Percentiles rank a stretch among this genome's conserved stretches.
These are phyloP conservation scores for Otatea glauca DNA, from an alignment of 176 grass and related monocot species.

Conservation along the genomic window DNA sequence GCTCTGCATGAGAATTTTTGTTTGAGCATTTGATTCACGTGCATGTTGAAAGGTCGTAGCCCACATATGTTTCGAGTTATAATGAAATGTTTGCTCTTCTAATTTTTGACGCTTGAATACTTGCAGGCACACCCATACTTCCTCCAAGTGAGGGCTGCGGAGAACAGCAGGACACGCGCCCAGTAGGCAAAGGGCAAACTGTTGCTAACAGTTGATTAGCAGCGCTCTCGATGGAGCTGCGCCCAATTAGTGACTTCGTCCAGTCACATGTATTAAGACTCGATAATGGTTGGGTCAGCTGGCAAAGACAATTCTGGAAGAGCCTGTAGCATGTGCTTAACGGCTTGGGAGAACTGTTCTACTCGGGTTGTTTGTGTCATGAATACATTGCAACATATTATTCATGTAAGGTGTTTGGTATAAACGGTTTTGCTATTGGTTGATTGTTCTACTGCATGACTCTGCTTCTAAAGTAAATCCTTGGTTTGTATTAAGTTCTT, in stretches of 20 bases:
- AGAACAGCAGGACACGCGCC: conserved; percentile 74
- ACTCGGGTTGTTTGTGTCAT: conserved; percentile 12
- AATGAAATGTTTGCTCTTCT: conserved; percentile 3
- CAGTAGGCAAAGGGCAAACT: conserved; percentile 32
- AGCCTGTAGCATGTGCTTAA: conserved; percentile 24
- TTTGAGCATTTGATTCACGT: neutral
- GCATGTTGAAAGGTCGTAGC: neutral
- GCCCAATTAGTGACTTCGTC: conserved; percentile 4
- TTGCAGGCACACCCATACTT: conserved; percentile 91
- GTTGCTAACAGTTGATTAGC: neutral
- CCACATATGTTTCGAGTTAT: neutral
- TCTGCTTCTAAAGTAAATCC: conserved; percentile 39
- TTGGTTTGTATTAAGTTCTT: conserved; percentile 12
- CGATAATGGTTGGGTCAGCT: conserved; percentile 15
- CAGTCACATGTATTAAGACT: conserved; percentile 33
- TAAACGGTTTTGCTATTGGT: conserved; percentile 7
- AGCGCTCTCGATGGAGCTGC: conserved; percentile 1
- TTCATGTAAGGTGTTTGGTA: conserved; percentile 39
- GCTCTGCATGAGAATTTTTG: neutral
- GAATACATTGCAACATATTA: conserved; percentile 2
- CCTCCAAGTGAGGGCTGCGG: conserved; percentile 83
- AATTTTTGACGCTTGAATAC: conserved; percentile 18
- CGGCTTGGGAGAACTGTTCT: neutral
- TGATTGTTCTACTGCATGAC: conserved; percentile 22
- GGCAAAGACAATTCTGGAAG: conserved; percentile 18